Evolutionary conservation across 2,329 filamentous ascomycete species (phyloP), one percentile per base, ranked within the genome.

Genomic region (Aspergillus neotritici): DNA sequence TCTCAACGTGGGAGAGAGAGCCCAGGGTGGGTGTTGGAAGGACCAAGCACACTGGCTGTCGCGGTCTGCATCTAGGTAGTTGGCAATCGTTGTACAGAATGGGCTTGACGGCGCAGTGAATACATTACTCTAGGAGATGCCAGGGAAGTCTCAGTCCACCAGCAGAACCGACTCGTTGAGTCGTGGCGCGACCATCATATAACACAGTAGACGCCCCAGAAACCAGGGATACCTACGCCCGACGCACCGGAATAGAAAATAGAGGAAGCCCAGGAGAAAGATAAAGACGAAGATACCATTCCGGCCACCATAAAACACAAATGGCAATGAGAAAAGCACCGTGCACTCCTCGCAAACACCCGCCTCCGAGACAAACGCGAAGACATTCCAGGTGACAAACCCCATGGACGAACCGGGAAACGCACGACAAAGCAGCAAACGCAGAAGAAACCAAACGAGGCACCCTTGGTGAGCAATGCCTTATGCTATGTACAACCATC

Each of bases 401-500:
- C 49, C 49, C 36, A 53, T 48, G 53, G 46, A 55, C 37, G 43
- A 58, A 57, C 52, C 47, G 51, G 53, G 17, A 46, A 54, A 50
- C 40, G 37, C 44, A 46, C 49, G 49, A 46, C 49, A 52, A 49
- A 49, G 40, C 29, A 38, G 17, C 34, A 46, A 44, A 54, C 48
- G 52, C 55, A 57, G 40, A 53, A 36, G 49, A 43, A 44, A 50
- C 41, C 47, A 46, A 35, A 37, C 37, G 15, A 41, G 25, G 40
- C 42, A 52, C 43, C 41, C 30, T 31, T 25, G 21, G 21, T 25
- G 21, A 34, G 11, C 28, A 38, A 51, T 47, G 53, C 44, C 46
- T 32, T 51, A 57, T 53, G 61, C 50, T 64, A 64, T 65, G 58
- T 64, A 64, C 61, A 63, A 62, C 55, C 60, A 57, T 63, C 60